Evolutionary conservation across 2,329 filamentous ascomycete species (phyloP), one percentile per base, ranked within the genome.

Genomic region (Pyrenophora graminea): DNA sequence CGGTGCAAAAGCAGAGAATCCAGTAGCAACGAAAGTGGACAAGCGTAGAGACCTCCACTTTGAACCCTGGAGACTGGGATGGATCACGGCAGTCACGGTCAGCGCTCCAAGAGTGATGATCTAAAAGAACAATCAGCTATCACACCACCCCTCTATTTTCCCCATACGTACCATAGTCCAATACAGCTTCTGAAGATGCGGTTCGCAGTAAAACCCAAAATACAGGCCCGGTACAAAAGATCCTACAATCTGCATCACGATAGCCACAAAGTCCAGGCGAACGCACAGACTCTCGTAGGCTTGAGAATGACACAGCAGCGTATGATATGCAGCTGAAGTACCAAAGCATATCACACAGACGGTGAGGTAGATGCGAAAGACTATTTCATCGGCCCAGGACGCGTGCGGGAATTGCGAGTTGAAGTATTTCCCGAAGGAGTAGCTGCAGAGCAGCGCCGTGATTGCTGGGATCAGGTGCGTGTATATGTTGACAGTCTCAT

Each of bases 201-300:
- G 44, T 8, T 73, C 59, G 50, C 74, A 77, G 17, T 73, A 71
- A 55, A 82, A 80, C n/a, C 74, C 74, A 61, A 81, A 80, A 59
- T 80, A 79, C 53, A 97, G 76, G 45, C 88, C 88, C 2, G 92
- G 91, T 44, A 96, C 83, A 68, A 92, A 95, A 68, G 88, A 91
- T 8, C 92, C 92, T 49, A 91, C 87, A 51, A 96, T 97, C 56
- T 97, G 77, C 39, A 86, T 83, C 23, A 97, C 89, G 61, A 97
- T 97, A 10, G 92, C 93, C 6, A 91, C 84, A 71, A 97, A 96
- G 70, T 97, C 92, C 52, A 96, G 77, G 70, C 93, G 89, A 70
- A 96, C 96, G 18, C 91, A 91, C 76, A 90, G 87, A 58, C 83
- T 86, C 2, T 87, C 85, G 17, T 96, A 89, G 1, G 73, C 71